Evolutionary conservation across 73 alveolate genomes (phyloP).

Genomic region (Paramecium bursaria): DNA sequence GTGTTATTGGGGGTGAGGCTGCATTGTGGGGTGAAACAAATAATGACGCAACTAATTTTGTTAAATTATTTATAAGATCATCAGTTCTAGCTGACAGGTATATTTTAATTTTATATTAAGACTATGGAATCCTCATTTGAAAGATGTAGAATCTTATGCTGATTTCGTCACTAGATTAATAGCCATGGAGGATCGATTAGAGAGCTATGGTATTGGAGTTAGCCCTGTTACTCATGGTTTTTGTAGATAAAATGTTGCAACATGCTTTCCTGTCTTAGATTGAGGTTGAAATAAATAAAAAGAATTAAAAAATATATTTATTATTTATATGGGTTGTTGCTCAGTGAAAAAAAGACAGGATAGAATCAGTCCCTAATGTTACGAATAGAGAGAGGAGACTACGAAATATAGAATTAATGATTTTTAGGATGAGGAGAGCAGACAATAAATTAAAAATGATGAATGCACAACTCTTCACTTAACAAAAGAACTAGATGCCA

Average conservation of each 20-base stretch:
- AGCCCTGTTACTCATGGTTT: conserved; percentile 47
- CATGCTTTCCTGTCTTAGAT: conserved; percentile 21
- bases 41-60: conserved; percentile 57
- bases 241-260: conserved; percentile 7
- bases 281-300: background rate
- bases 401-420: background rate
- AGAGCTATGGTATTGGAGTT: conserved; percentile 30
- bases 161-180: conserved; percentile 33
- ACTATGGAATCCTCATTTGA: conserved; percentile 61
- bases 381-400: conserved; percentile 22
- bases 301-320: conserved; percentile 16
- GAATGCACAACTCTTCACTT: too few species aligned
- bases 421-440: background rate
- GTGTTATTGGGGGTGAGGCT: conserved; percentile 60
- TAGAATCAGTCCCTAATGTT: background rate
- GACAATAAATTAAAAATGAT: background rate
- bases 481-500: too few species aligned
- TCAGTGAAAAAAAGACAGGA: background rate
- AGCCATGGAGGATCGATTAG: conserved; percentile 52
- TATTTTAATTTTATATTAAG: background rate
- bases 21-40: conserved; percentile 71
- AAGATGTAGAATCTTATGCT: background rate
- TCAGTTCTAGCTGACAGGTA: conserved; percentile 58
- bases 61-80: conserved; percentile 49
- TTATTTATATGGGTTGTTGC: conserved; percentile 42